A percentile compares a stretch with the other conserved stretches of the same genome.
These are phyloP conservation scores for Colletotrichum sp. DNA, from an alignment of 2,329 filamentous ascomycete genomes.

Conservation along the genomic window DNA sequence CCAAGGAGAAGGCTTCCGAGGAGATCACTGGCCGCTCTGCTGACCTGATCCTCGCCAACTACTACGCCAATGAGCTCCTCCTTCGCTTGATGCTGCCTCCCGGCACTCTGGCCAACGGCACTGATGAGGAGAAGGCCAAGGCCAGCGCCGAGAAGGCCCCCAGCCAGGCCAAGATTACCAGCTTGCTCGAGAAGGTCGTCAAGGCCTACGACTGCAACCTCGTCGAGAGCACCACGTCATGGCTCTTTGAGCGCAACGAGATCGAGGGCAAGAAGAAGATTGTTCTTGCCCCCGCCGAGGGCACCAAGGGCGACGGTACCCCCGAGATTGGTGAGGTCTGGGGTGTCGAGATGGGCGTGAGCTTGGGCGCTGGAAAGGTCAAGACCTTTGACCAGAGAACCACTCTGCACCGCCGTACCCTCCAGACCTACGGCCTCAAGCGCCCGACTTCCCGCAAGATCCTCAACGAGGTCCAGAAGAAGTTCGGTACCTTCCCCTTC, in stretches of 20 bases:
- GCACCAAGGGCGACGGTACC: slow-evolving; percentile 86
- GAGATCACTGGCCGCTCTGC: slow-evolving; percentile 78
- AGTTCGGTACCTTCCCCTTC: slow-evolving; percentile 98
- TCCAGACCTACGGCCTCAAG: slow-evolving; percentile 91
- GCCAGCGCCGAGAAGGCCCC: slow-evolving; percentile 81
- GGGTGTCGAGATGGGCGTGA: slow-evolving; percentile 96
- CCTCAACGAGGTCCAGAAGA: slow-evolving; percentile 93
- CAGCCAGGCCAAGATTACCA: slow-evolving; percentile 85
- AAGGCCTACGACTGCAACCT: slow-evolving; percentile 91
- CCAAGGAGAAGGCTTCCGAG: slow-evolving; percentile 64
- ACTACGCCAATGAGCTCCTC: slow-evolving; percentile 96
- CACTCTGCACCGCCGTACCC: slow-evolving; percentile 92
- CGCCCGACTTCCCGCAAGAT: slow-evolving; percentile 91
- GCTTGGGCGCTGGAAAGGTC: slow-evolving; percentile 89
- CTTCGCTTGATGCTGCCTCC: slow-evolving; percentile 90
- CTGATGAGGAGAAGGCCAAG: slow-evolving; percentile 96
- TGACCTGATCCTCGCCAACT: slow-evolving; percentile 86
- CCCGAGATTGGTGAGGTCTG: slow-evolving; percentile 93
- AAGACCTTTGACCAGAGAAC: slow-evolving; percentile 88
- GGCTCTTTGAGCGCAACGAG: slow-evolving; percentile 95
- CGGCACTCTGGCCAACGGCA: slow-evolving; percentile 81
- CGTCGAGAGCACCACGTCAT: slow-evolving; percentile 97
- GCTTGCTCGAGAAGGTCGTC: slow-evolving; percentile 87
- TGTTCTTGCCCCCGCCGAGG: slow-evolving; percentile 84
- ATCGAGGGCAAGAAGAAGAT: slow-evolving; percentile 99